Evolutionary conservation across 179 eudicot species (phyloP), one percentile per base, ranked within the genome.

Genomic region (Drosera spatulata): DNA sequence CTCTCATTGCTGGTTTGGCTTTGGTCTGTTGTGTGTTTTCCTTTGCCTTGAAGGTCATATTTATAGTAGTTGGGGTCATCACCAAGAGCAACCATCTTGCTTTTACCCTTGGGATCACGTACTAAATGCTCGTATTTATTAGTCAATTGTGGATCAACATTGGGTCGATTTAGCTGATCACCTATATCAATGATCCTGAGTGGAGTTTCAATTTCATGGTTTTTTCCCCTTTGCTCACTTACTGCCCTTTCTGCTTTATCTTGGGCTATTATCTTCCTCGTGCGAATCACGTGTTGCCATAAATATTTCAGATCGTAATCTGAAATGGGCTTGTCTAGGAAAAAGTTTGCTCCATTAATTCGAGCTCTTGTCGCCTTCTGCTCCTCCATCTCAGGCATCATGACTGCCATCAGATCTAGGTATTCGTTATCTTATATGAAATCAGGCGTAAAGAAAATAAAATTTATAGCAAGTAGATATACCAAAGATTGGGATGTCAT

Each of bases 271-370:
- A 10, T 14, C n/a, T 14, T 2, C 12, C 13, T 50, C n/a, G 12
- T 4, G 39, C 37, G 56, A 37, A 53, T 14, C 40, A 53, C 56
- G 33, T 53, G 56, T 53, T 53, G 56, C 56, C 56, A 53, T 15
- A 53, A 5, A 37, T 5, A 5, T 13, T 53, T 53, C 39, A 53
- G 6, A 5, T 53, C 56, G 33, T 37, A 8, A 37, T 6, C 56
- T 5, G 6, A 5, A 5, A 53, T 4, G 15, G 56, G 56, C 33
- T 53, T 53, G 15, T 53, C 38, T 3, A 53, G 37, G 40, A 53
- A 53, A 53, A 14, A 15, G 56, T 10, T 14, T 5, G 56, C 56
- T 4, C 56, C 56, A 10, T 15, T 37, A 5, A 7, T 15, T 14
- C 15, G 40, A 14, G 56, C 56, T 53, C 40, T 15, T 8, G 5